Conservation (phyloP, 2,329 filamentous ascomycete genomes). For the Verticillium isaacii region DNA sequence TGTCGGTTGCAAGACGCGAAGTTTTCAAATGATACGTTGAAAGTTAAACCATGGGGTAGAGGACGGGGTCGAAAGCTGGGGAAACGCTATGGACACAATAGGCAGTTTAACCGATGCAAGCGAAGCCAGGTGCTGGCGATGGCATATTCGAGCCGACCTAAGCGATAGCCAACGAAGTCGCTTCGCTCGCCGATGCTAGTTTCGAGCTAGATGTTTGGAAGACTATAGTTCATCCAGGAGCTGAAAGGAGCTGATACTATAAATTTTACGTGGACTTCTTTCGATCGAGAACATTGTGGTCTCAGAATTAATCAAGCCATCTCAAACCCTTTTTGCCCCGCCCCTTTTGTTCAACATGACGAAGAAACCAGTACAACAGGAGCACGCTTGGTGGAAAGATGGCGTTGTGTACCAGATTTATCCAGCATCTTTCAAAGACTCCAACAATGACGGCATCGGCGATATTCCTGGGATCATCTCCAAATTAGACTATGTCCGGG, state of each 20-base stretch:
- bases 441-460: conserved; percentile 48
- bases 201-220: too few relatives aligned
- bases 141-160: neutral
- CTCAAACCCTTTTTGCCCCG: too few relatives aligned
- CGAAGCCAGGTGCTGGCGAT: neutral
- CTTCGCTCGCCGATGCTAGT: too few relatives aligned
- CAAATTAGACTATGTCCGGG: conserved; percentile 45
- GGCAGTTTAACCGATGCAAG: neutral
- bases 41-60: neutral
- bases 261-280: too few relatives aligned
- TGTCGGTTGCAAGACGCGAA: neutral
- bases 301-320: too few relatives aligned
- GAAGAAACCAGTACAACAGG: too few relatives aligned
- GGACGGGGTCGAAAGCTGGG: neutral
- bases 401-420: conserved; percentile 52
- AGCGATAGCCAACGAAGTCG: neutral
- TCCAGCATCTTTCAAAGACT: conserved; percentile 50
- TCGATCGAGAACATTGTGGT: too few relatives aligned
- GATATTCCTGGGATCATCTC: conserved; percentile 49
- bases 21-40: neutral
- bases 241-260: too few relatives aligned
- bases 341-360: too few relatives aligned
- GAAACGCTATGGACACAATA: neutral
- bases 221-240: too few relatives aligned
- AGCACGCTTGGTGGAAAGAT: conserved; percentile 46